Base-by-base conservation (phyloP, 177 flowering plant genomes). In the Tripterygium wilfordii region DNA sequence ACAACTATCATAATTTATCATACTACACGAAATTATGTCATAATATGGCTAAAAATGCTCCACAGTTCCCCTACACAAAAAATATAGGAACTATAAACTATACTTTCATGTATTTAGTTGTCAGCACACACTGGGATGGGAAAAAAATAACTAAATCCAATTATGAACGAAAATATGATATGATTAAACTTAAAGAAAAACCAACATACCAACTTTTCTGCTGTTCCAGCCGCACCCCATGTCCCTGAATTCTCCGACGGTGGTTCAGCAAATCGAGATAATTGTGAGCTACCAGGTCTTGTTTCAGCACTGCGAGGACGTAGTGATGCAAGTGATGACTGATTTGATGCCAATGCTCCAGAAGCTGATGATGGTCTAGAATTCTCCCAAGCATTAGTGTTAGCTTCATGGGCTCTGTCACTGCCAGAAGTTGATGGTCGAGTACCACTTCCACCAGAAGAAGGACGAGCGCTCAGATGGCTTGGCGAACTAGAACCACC, bases 231-330 rank as follows among this genome's bases (percentile, higher is more conserved):
- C 32, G 74, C 60, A 55, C 78, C 74, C 95, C 94, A 77, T 42
- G 82, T 71, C 44, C 31, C 80, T 37, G 88, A 70, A 64, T 55
- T 76, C 53, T 87, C 96, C 54, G 78, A 45, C 3, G 60, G 46
- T 20, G 82, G 58, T 54, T 94, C 99, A 27, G 99, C 96, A 71
- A 90, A 94, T n/a, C 97, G 81, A 4, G 99, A 94, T 22, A 90
- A 67, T 58, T 85, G 99, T 27, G 97, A 87, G 68, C 97, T 92
- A 57, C 86, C 76, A 23, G 97, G 94, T 62, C 92, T 83, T 43
- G 84, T 72, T 45, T 94, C 99, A 58, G 99, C 99, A 78, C 97
- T 89, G 40, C 63, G 89, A 38, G 99, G 99, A 42, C 99, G 97
- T 46, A 72, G 49, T 12, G 90, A 60, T 45, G 70, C 60, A 29